Conservation (phyloP, 441 rosid genomes). For the Pelargonium fulgidum region DNA sequence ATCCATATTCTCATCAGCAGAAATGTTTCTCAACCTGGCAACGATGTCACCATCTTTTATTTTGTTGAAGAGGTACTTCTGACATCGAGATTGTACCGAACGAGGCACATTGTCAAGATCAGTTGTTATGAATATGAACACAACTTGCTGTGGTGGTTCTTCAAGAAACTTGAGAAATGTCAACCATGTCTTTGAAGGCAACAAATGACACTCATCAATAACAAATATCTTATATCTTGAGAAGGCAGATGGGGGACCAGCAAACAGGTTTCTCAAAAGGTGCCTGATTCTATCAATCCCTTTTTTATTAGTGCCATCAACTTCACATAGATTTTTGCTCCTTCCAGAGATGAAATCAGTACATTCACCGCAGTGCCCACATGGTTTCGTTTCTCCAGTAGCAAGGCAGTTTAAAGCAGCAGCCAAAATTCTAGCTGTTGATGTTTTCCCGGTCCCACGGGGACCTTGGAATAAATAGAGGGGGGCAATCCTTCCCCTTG, state of each 20-base stretch:
- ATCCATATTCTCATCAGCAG: constrained; percentile 68
- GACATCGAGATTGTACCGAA: constrained; percentile 86
- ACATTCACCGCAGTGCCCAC: constrained; percentile 78
- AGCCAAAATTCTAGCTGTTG: constrained; percentile 77
- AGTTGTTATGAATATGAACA: constrained; percentile 80
- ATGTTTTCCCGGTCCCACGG: constrained; percentile 92
- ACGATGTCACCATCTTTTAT: constrained; percentile 78
- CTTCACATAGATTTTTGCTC: constrained; percentile 57
- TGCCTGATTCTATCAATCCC: constrained; percentile 60
- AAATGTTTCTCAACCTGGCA: constrained; percentile 56
- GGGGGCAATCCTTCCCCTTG: constrained; percentile 77
- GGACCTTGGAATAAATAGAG: constrained; percentile 96
- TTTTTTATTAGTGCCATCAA: constrained; percentile 67
- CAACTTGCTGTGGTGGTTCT: constrained; percentile 60
- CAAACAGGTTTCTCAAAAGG: constrained; percentile 52
- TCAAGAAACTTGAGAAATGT: constrained; percentile 86
- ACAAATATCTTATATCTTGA: constrained; percentile 60
- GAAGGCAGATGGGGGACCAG: constrained; percentile 38
- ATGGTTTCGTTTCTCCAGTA: constrained; percentile 61
- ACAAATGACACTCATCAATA: constrained; percentile 84
- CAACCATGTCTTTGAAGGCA: constrained; percentile 82
- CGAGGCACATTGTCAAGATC: constrained; percentile 93
- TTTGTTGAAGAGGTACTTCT: constrained; percentile 83
- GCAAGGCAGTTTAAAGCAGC: constrained; percentile 78
- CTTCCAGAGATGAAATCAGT: constrained; percentile 66